Evolutionary conservation across 306 rosid species (phyloP).

Genomic region (Sindora glabra): DNA sequence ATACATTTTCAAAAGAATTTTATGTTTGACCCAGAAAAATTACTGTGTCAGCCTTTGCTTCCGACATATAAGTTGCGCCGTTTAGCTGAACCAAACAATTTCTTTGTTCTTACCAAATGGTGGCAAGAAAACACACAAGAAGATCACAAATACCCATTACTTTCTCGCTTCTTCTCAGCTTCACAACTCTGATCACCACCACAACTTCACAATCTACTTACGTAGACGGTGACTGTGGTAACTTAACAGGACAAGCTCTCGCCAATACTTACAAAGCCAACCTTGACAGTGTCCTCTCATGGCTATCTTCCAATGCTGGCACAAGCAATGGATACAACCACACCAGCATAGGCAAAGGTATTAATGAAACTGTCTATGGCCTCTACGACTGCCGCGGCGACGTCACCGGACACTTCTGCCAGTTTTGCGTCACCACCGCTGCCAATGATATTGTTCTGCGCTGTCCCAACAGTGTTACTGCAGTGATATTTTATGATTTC

Average conservation of each 20-base stretch:
- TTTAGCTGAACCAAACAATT: too few relatives aligned
- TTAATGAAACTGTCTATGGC: not conserved
- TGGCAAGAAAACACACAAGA: too few relatives aligned
- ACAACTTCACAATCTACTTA: too few relatives aligned
- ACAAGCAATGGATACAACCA: not conserved
- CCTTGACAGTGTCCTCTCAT: not conserved
- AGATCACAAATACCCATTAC: too few relatives aligned
- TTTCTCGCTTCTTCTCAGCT: too few relatives aligned
- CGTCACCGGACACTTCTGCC: not conserved
- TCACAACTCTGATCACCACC: too few relatives aligned
- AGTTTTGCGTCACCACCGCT: constrained; percentile 16
- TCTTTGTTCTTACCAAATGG: too few relatives aligned
- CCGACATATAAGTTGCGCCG: too few relatives aligned
- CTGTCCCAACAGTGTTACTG: constrained; percentile 6
- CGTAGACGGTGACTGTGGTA: not conserved
- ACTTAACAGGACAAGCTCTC: not conserved
- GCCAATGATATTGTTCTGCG: not conserved
- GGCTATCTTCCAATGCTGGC: not conserved
- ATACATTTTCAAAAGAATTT: too few relatives aligned
- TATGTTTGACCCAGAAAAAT: too few relatives aligned
- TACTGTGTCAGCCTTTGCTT: too few relatives aligned
- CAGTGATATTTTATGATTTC: constrained; percentile 4
- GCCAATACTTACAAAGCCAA: constrained; percentile 4
- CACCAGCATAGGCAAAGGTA: not conserved
- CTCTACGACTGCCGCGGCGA: constrained; percentile 4